Evolutionary conservation across 108 stramenopile species (phyloP).

Genomic region (Phaeodactylum tricornutum): DNA sequence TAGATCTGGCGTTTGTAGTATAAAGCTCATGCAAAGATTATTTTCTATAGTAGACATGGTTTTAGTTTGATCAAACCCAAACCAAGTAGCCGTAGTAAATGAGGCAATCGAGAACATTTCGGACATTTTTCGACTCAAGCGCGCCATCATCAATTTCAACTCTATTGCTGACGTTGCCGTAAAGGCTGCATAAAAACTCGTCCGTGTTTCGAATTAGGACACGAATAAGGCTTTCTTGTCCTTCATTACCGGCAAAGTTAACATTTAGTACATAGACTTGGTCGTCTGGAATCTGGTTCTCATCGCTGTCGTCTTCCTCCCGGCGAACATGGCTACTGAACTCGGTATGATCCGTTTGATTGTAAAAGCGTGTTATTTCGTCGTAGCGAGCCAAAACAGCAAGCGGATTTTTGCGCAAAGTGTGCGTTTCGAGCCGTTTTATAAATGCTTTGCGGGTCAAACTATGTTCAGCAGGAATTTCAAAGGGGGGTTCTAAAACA

Average conservation of each 20-base stretch:
- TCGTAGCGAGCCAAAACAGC: background rate
- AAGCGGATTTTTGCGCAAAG: background rate
- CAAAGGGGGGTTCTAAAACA: constrained; percentile 10
- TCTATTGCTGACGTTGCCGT: background rate
- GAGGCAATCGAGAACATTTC: background rate
- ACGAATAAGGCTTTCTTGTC: constrained; percentile 68
- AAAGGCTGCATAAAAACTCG: background rate
- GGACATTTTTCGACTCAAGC: background rate
- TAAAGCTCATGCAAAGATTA: too few relatives aligned
- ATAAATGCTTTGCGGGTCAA: background rate
- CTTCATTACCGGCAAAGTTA: constrained; percentile 79
- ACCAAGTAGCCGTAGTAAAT: constrained; percentile 3
- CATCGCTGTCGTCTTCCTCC: constrained; percentile 9
- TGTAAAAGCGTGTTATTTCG: constrained; percentile 1
- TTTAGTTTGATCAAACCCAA: background rate
- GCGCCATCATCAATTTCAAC: background rate
- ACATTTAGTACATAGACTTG: constrained; percentile 63
- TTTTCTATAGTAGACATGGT: background rate
- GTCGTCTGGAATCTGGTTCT: constrained; percentile 15
- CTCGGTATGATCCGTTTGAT: background rate
- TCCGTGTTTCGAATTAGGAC: constrained; percentile 27
- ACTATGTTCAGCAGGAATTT: constrained; percentile 4
- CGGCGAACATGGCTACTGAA: background rate
- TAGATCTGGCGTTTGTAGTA: too few relatives aligned
- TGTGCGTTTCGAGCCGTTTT: background rate